Conservation (phyloP, 2,329 filamentous ascomycete species). For the Stromatinia cepivora region DNA sequence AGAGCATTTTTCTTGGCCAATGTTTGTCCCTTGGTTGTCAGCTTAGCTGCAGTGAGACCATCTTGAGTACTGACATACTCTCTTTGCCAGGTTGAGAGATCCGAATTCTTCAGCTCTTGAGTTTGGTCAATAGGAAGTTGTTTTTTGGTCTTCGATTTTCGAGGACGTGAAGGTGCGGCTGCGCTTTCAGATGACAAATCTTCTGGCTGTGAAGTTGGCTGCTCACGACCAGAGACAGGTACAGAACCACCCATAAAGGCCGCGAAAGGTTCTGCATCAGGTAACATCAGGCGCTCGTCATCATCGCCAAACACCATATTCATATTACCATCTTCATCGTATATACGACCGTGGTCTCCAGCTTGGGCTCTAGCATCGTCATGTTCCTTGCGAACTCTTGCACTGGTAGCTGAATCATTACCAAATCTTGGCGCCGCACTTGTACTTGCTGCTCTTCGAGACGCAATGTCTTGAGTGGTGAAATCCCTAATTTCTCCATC, state of each 20-base stretch:
- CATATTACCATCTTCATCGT: slow-evolving; percentile 35
- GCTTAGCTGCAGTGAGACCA: slow-evolving; percentile 47
- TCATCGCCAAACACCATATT: slow-evolving; percentile 40
- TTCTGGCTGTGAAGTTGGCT: slow-evolving; percentile 28
- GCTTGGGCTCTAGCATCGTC: slow-evolving; percentile 42
- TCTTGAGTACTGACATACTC: slow-evolving; percentile 63
- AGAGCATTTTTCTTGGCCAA: slow-evolving; percentile 63
- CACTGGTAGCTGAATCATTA: slow-evolving; percentile 44
- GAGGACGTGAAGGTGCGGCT: slow-evolving; percentile 43
- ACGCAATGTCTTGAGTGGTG: slow-evolving; percentile 30
- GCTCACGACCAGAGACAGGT: slow-evolving; percentile 33
- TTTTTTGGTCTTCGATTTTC: slow-evolving; percentile 42
- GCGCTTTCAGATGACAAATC: slow-evolving; percentile 43
- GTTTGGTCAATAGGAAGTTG: slow-evolving; percentile 49
- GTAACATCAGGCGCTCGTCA: slow-evolving; percentile 39
- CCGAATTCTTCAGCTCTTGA: slow-evolving; percentile 55
- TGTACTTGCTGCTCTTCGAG: slow-evolving; percentile 26
- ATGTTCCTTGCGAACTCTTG: slow-evolving; percentile 46
- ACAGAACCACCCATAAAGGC: slow-evolving; percentile 34
- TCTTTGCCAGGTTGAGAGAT: slow-evolving; percentile 57
- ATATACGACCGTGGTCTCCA: slow-evolving; percentile 29
- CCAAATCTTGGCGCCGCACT: slow-evolving; percentile 25
- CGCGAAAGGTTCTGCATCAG: slow-evolving; percentile 38
- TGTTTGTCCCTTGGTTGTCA: slow-evolving; percentile 43
- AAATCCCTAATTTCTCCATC: slow-evolving; percentile 59